phyloP scores from a whole-genome alignment of 805 yeast species.

The Candida michaelii region DNA sequence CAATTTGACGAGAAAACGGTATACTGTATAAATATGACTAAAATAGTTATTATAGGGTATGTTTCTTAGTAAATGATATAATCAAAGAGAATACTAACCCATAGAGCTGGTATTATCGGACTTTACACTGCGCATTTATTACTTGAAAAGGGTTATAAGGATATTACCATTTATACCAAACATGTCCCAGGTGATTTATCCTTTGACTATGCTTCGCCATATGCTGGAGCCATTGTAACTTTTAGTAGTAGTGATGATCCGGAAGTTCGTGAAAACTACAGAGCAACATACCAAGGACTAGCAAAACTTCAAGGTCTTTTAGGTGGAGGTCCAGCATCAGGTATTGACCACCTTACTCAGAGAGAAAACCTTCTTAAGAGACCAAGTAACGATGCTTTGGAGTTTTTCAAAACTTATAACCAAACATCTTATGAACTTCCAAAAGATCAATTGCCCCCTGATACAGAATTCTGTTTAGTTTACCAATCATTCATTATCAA shows the following conservation, averaged over 20 bases:
- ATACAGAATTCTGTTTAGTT: constrained; percentile 54
- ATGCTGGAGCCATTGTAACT: constrained; percentile 54
- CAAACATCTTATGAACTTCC: constrained; percentile 1
- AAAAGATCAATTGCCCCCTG: constrained; percentile 27
- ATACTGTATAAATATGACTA: constrained; percentile 8
- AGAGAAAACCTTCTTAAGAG: constrained; percentile 45
- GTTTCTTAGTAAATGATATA: neutral
- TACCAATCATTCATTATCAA: constrained; percentile 69
- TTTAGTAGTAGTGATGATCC: constrained; percentile 57
- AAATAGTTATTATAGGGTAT: constrained; percentile 16
- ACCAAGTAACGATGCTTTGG: constrained; percentile 17
- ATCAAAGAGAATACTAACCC: constrained; percentile 1
- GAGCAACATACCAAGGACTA: constrained; percentile 31
- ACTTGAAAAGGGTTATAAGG: constrained; percentile 36
- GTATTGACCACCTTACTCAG: constrained; percentile 49
- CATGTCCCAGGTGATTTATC: constrained; percentile 79
- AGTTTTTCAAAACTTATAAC: neutral
- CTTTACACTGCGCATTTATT: constrained; percentile 59
- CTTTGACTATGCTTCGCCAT: constrained; percentile 73
- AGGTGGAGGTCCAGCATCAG: constrained; percentile 53
- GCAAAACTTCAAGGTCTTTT: constrained; percentile 49
- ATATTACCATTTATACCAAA: constrained; percentile 62
- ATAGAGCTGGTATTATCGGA: constrained; percentile 55
- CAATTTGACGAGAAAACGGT: neutral
- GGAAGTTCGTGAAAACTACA: constrained; percentile 55